These are phyloP conservation scores for Drosera spatulata DNA, from an alignment of 179 eudicot genomes.

Conservation along the genomic window DNA sequence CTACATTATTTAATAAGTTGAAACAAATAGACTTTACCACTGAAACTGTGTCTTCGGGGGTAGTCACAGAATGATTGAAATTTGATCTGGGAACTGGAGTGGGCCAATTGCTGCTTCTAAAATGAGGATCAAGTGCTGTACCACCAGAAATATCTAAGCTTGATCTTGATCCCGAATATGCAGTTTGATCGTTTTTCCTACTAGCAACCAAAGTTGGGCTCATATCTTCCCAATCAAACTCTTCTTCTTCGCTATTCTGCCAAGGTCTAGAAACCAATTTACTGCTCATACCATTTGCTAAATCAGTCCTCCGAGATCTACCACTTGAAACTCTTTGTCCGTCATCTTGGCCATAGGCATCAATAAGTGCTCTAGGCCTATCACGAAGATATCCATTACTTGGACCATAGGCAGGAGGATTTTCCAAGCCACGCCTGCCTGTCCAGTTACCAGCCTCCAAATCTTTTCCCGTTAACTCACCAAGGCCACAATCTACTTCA, in stretches of 20 bases:
- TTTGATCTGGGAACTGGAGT: constrained; percentile 16
- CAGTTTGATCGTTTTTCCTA: constrained; percentile 20
- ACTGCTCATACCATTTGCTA: constrained; percentile 27
- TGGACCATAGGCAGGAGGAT: constrained; percentile 14
- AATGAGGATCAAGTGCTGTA: constrained; percentile 25
- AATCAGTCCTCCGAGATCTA: constrained; percentile 25
- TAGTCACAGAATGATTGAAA: constrained; percentile 12
- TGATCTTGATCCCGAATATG: constrained; percentile 27
- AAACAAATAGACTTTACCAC: no score
- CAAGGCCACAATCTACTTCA: constrained; percentile 30
- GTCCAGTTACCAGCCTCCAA: constrained; percentile 38
- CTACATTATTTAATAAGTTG: no score
- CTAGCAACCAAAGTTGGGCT: constrained; percentile 45
- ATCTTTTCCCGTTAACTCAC: constrained; percentile 37
- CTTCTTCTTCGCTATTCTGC: constrained; percentile 92
- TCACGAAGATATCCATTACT: constrained; percentile 47
- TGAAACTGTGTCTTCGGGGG: no score
- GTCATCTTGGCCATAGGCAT: constrained; percentile 88
- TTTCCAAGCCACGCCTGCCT: constrained; percentile 27
- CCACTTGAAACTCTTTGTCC: constrained; percentile 30
- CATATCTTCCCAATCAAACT: constrained; percentile 93
- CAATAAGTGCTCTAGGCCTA: constrained; percentile 84
- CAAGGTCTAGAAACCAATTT: constrained; percentile 38
- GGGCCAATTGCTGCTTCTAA: constrained; percentile 29
- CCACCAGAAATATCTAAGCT: constrained; percentile 19